Conservation (phyloP, 495 filamentous ascomycete genomes). For the Staphylotrichum longicolle region DNA sequence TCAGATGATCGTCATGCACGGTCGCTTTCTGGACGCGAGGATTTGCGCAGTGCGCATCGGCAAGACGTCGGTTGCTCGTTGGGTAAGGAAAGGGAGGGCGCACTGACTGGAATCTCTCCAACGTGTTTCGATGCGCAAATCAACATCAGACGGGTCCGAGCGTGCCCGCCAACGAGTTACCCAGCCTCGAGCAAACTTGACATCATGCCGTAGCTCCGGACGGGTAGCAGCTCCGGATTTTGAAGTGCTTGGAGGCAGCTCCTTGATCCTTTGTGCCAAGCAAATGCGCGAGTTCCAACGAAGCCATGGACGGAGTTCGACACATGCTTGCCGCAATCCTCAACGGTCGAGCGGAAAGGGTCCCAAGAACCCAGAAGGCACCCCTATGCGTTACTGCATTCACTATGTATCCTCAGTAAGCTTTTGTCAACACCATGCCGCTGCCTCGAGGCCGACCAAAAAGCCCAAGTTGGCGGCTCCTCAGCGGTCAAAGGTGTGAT, state of each 20-base stretch:
- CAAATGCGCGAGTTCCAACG: not conserved
- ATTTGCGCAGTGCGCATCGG: conserved; percentile 17
- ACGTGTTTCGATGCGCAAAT: conserved; percentile 8
- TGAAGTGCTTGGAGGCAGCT: not conserved
- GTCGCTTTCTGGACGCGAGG: conserved; percentile 21
- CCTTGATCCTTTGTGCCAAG: conserved; percentile 5
- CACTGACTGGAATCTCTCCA: not conserved
- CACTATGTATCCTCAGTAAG: too few relatives aligned
- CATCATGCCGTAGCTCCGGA: conserved; percentile 1
- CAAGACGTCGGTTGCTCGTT: not conserved
- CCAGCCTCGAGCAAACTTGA: not conserved
- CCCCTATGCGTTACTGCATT: too few relatives aligned
- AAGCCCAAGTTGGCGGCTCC: too few relatives aligned
- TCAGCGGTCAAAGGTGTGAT: too few relatives aligned
- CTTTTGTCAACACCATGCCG: too few relatives aligned
- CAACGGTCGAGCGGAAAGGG: conserved; percentile 12
- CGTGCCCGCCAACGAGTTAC: not conserved
- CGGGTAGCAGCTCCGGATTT: conserved; percentile 3
- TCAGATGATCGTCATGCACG: conserved; percentile 17
- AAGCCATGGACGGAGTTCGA: not conserved
- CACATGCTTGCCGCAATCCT: not conserved
- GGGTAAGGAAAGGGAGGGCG: too few relatives aligned
- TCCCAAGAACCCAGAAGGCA: too few relatives aligned
- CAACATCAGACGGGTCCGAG: not conserved
- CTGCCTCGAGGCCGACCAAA: too few relatives aligned